Conservation (phyloP, 2,329 filamentous ascomycete genomes). For the Pseudogymnoascus sp. region DNA sequence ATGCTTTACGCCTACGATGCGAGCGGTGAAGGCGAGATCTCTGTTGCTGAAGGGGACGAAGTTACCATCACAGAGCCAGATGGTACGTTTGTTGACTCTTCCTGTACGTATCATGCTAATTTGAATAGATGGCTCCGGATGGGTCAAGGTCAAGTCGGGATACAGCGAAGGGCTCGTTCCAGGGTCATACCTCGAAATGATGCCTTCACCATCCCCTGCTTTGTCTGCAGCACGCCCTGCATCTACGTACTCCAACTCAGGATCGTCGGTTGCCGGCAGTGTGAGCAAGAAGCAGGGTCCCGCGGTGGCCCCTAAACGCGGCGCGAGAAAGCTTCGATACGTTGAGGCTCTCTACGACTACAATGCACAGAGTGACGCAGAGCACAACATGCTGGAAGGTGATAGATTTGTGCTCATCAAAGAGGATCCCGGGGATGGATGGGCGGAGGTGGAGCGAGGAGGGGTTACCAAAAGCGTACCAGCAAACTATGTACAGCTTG, state of each 20-base stretch:
- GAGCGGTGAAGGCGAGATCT: slow-evolving; percentile 72
- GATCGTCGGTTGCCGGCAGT: slow-evolving; percentile 56
- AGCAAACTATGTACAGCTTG: slow-evolving; percentile 76
- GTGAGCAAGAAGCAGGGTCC: slow-evolving; percentile 32
- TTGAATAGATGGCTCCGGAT: slow-evolving; percentile 73
- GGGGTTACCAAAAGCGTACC: slow-evolving; percentile 83
- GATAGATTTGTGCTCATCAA: slow-evolving; percentile 87
- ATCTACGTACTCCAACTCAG: slow-evolving; percentile 72
- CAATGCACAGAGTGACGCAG: slow-evolving; percentile 71
- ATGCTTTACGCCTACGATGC: slow-evolving; percentile 88
- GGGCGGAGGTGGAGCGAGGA: slow-evolving; percentile 93
- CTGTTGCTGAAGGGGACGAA: slow-evolving; percentile 70
- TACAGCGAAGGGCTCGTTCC: slow-evolving; percentile 80
- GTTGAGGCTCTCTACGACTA: slow-evolving; percentile 94
- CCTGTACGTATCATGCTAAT: slow-evolving; percentile 24
- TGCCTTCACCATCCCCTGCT: slow-evolving; percentile 38
- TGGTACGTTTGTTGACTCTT: slow-evolving; percentile 52
- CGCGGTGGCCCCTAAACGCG: slow-evolving; percentile 80
- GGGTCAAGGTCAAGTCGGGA: slow-evolving; percentile 75
- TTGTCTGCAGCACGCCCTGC: slow-evolving; percentile 48
- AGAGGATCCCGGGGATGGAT: slow-evolving; percentile 85
- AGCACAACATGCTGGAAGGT: slow-evolving; percentile 85
- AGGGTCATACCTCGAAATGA: slow-evolving; percentile 71
- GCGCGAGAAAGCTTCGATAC: slow-evolving; percentile 89
- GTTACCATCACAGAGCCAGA: slow-evolving; percentile 77